These are phyloP conservation scores for Mallotus nudiflorus DNA, from an alignment of 345 rosid species.

Conservation along the genomic window DNA sequence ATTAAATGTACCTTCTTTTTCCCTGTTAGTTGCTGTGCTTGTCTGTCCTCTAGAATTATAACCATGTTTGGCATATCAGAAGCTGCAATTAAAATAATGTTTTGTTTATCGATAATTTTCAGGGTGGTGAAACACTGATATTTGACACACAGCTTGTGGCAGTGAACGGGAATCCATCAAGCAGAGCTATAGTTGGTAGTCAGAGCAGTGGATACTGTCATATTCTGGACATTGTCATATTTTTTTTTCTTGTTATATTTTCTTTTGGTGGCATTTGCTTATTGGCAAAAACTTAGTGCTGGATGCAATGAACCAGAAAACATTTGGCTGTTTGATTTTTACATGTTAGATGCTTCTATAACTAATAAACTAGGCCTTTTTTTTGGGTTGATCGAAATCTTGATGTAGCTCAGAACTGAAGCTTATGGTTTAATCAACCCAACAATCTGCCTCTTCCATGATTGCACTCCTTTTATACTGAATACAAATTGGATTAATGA, in stretches of 20 bases:
- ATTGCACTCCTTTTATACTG: no score
- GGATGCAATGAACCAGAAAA: background rate
- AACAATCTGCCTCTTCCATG: no score
- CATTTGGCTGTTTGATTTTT: background rate
- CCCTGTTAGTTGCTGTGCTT: background rate
- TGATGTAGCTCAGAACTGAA: background rate
- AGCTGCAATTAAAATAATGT: background rate
- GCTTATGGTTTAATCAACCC: no score
- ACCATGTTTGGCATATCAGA: no score
- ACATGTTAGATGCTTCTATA: background rate
- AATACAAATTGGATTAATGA: no score
- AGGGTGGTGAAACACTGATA: conserved; percentile 91
- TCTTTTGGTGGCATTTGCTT: background rate
- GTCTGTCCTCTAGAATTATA: background rate
- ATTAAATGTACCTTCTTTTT: no score
- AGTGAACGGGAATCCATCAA: conserved; percentile 65
- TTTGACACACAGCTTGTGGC: conserved; percentile 91
- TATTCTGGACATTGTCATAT: no score
- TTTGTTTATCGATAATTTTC: conserved; percentile 27
- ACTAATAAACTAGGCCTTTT: background rate
- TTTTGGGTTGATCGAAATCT: background rate
- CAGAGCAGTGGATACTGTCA: background rate
- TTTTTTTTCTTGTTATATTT: background rate
- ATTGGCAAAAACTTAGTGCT: background rate
- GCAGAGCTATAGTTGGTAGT: conserved; percentile 42